phyloP scores from a whole-genome alignment of 495 filamentous ascomycete species.

The Aeminium ludgeri region DNA sequence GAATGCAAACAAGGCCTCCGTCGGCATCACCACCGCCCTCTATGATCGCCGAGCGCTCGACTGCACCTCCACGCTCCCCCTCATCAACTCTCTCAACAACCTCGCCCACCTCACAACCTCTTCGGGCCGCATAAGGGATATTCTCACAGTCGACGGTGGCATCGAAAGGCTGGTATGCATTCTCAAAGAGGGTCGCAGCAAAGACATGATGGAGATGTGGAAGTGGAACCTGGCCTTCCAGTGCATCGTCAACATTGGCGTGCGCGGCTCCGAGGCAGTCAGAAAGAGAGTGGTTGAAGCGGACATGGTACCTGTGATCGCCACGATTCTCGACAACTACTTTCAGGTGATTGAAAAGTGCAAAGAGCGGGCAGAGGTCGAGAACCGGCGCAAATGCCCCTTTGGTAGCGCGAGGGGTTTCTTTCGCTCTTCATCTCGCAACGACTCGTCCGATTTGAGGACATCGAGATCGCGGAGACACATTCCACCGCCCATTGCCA shows the following conservation, averaged over 20 bases:
- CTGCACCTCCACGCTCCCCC: slow-evolving; percentile 89
- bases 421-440: slow-evolving; percentile 19
- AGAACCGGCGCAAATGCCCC: slow-evolving; percentile 32
- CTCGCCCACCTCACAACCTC: slow-evolving; percentile 96
- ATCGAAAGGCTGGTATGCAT: slow-evolving; percentile 93
- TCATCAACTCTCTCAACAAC: slow-evolving; percentile 97
- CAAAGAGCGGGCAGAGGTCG: slow-evolving; percentile 62
- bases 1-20: slow-evolving; percentile 98
- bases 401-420: slow-evolving; percentile 13
- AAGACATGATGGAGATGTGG: slow-evolving; percentile 99
- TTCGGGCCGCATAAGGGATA: slow-evolving; percentile 93
- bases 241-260: slow-evolving; percentile 96
- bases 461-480: slow-evolving; percentile 36
- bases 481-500: slow-evolving; percentile 60
- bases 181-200: slow-evolving; percentile 86
- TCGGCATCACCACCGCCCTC: slow-evolving; percentile 94
- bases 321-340: slow-evolving; percentile 97
- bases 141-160: slow-evolving; percentile 93
- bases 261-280: slow-evolving; percentile 83
- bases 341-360: slow-evolving; percentile 87
- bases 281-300: slow-evolving; percentile 91
- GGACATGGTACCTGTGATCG: slow-evolving; percentile 97
- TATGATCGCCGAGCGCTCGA: slow-evolving; percentile 95
- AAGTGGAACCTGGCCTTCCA: slow-evolving; percentile 99
- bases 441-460: slow-evolving; percentile 18